Evolutionary conservation across 768 basidiomycete genomes (phyloP).

Genomic region (Leccinum truebloodii): DNA sequence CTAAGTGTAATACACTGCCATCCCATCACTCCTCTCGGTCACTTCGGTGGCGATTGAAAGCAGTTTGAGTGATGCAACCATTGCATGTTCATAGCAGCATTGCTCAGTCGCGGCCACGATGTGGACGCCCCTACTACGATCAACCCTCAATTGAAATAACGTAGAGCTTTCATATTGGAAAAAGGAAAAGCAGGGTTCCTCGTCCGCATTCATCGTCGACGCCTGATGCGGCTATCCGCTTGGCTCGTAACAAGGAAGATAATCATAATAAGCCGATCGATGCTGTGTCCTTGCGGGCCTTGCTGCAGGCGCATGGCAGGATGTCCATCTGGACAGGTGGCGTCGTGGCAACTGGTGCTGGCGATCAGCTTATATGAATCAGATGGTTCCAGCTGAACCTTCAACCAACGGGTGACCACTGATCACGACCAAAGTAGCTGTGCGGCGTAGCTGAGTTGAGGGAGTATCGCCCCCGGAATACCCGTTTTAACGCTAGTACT

Average conservation of each 20-base stretch:
- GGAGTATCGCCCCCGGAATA: constrained; percentile 12
- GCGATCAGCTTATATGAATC: constrained; percentile 23
- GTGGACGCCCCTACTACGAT: not conserved
- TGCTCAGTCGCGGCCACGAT: constrained; percentile 15
- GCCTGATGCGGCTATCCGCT: constrained; percentile 11
- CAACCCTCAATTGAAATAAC: constrained; percentile 12
- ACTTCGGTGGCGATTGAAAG: constrained; percentile 3
- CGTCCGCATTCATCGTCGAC: constrained; percentile 18
- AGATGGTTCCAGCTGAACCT: constrained; percentile 13
- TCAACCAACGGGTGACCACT: constrained; percentile 3
- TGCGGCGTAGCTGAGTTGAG: constrained; percentile 25
- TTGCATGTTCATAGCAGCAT: constrained; percentile 1
- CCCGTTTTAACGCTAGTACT: constrained; percentile 5
- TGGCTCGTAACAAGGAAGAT: constrained; percentile 12
- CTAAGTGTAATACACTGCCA: constrained; percentile 24
- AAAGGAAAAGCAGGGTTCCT: constrained; percentile 18
- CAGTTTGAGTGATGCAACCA: constrained; percentile 1
- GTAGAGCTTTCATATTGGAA: not conserved
- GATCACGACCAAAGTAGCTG: constrained; percentile 15
- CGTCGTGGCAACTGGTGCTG: constrained; percentile 18
- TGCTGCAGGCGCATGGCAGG: constrained; percentile 26
- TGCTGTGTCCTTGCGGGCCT: constrained; percentile 7
- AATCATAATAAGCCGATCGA: constrained; percentile 13
- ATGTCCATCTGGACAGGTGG: constrained; percentile 18
- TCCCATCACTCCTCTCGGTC: constrained; percentile 11